phyloP scores from a whole-genome alignment of 805 yeast genomes.

The Yamadazyma endophytica region DNA sequence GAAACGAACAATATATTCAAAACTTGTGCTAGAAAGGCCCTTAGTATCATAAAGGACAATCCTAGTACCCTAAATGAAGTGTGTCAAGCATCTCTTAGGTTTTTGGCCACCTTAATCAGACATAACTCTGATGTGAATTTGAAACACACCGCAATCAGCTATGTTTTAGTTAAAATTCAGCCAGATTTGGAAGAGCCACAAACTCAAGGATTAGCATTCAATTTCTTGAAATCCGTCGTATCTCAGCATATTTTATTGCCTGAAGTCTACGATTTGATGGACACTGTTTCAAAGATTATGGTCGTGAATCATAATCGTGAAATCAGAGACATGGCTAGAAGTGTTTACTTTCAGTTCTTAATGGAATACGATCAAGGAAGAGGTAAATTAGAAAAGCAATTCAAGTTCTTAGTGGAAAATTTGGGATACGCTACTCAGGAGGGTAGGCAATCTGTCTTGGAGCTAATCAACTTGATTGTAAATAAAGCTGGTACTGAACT shows the following conservation, averaged over 20 bases:
- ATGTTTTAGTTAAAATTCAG: slow-evolving; percentile 63
- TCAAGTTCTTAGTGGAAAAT: slow-evolving; percentile 75
- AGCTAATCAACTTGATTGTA: slow-evolving; percentile 68
- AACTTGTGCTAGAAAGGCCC: slow-evolving; percentile 54
- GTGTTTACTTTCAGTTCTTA: slow-evolving; percentile 76
- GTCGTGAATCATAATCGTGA: slow-evolving; percentile 81
- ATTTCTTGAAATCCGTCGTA: slow-evolving; percentile 75
- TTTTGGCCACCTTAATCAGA: slow-evolving; percentile 67
- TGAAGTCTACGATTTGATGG: slow-evolving; percentile 87
- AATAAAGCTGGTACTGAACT: slow-evolving; percentile 60
- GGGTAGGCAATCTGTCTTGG: slow-evolving; percentile 91
- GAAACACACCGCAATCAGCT: slow-evolving; percentile 69
- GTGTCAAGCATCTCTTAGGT: slow-evolving; percentile 75
- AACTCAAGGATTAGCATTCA: slow-evolving; percentile 83
- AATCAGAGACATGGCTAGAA: slow-evolving; percentile 79
- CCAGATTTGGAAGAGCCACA: slow-evolving; percentile 91
- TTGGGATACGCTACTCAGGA: slow-evolving; percentile 77
- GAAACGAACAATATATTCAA: slow-evolving; percentile 50
- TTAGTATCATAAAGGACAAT: slow-evolving; percentile 64
- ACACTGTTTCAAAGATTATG: slow-evolving; percentile 75
- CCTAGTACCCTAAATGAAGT: slow-evolving; percentile 76
- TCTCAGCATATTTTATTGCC: slow-evolving; percentile 72
- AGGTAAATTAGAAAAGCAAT: slow-evolving; percentile 77
- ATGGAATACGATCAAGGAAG: slow-evolving; percentile 94
- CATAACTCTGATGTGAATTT: slow-evolving; percentile 61